A percentile compares a stretch with the other conserved stretches of the same genome.
phyloP scores from a whole-genome alignment of 2,329 filamentous ascomycete species.

The Xylariales sp. region DNA sequence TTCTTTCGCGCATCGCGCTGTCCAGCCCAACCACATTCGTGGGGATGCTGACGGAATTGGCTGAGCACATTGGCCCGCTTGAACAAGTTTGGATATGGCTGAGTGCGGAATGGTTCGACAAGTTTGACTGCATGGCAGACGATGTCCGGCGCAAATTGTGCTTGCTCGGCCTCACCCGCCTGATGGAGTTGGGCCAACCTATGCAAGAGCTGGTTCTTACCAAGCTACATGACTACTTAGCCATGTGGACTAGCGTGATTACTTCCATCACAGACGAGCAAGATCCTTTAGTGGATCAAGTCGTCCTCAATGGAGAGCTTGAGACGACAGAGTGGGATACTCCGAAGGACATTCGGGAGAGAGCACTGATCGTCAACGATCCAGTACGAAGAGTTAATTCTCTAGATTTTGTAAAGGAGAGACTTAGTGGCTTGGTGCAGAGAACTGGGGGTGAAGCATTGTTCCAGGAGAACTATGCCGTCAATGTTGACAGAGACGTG shows the following conservation, averaged over 20 bases:
- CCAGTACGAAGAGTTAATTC: conserved; percentile 64
- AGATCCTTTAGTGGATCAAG: conserved; percentile 41
- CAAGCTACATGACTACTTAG: conserved; percentile 68
- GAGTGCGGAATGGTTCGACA: conserved; percentile 60
- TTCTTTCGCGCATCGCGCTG: conserved; percentile 74
- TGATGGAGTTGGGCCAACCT: conserved; percentile 60
- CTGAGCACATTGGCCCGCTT: no score
- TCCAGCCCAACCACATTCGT: conserved; percentile 67
- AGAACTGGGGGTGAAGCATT: conserved; percentile 58
- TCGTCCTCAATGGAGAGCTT: conserved; percentile 39
- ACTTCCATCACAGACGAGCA: conserved; percentile 57
- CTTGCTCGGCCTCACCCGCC: conserved; percentile 65
- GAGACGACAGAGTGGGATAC: conserved; percentile 51
- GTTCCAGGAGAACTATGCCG: conserved; percentile 65
- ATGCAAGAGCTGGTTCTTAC: conserved; percentile 54
- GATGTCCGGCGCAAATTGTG: conserved; percentile 66
- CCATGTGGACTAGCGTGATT: conserved; percentile 70
- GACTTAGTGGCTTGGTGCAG: conserved; percentile 55
- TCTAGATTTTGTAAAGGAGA: conserved; percentile 59
- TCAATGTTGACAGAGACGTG: conserved; percentile 73
- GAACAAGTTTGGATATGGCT: conserved; percentile 57
- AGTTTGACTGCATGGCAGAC: conserved; percentile 65
- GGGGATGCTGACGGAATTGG: conserved; percentile 46
- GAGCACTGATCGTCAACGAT: conserved; percentile 53
- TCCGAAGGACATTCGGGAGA: conserved; percentile 48